Evolutionary conservation across 805 yeast genomes (phyloP).

Genomic region (Sugiyamaella floridensis): DNA sequence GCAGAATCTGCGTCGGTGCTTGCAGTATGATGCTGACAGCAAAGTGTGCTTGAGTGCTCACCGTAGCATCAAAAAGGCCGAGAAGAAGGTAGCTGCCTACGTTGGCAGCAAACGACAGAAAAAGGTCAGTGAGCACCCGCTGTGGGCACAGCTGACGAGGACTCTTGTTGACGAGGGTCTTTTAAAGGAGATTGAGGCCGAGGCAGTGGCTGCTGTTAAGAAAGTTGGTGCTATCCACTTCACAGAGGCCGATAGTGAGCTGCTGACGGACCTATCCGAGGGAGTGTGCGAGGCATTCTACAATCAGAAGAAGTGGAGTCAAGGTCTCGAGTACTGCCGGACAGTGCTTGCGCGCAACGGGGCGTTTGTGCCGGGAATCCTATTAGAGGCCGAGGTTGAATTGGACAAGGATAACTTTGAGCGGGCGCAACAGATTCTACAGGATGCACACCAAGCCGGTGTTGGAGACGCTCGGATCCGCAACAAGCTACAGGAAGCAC

Average conservation of each 20-base stretch:
- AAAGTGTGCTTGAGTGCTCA: conserved; percentile 44
- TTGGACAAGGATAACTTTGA: conserved; percentile 19
- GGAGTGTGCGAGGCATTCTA: conserved; percentile 38
- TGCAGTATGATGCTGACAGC: conserved; percentile 71
- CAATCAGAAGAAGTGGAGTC: conserved; percentile 24
- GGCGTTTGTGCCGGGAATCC: conserved; percentile 34
- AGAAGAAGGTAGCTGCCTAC: conserved; percentile 22
- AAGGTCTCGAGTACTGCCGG: conserved; percentile 28
- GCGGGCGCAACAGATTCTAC: conserved; percentile 13
- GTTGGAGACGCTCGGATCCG: conserved; percentile 14
- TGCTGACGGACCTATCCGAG: conserved; percentile 31
- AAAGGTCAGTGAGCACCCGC: conserved; percentile 21
- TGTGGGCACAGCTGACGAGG: conserved; percentile 14
- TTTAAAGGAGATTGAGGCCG: conserved; percentile 7
- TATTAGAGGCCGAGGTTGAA: conserved; percentile 16
- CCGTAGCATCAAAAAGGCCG: conserved; percentile 23
- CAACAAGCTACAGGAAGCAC: conserved; percentile 18
- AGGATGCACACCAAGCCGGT: conserved; percentile 16
- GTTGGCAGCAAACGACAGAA: conserved; percentile 14
- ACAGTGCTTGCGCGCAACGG: conserved; percentile 19
- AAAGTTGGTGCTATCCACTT: conserved; percentile 4
- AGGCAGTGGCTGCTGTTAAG: neutral
- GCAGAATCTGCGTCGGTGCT: conserved; percentile 54
- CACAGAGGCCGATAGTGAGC: conserved; percentile 10
- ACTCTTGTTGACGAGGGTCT: conserved; percentile 10